Evolutionary conservation across 2,329 filamentous ascomycete genomes (phyloP), one percentile per base, ranked within the genome.

Genomic region (Fusarium cyanostomum): DNA sequence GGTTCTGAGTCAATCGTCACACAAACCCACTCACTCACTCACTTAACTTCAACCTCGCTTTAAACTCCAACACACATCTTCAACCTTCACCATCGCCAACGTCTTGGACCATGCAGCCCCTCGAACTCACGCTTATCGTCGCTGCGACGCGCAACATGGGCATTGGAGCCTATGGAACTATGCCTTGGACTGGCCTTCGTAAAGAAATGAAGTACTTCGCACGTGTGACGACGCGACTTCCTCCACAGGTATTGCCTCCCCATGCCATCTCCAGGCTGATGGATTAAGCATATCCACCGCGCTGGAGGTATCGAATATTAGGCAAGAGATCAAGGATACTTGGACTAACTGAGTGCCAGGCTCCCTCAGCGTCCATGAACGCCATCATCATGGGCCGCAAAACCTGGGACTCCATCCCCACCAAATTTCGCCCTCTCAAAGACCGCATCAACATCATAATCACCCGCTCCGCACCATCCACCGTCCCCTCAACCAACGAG

Each of bases 321-420:
- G 8, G 9, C 10, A 34, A 12, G 12, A 21, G 12, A 6, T 16
- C 28, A n/a, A 11, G 50, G 7, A 26, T n/a, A 3, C 2, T 5
- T 12, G 5, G n/a, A 26, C 30, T 49, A 16, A 59, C 33, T 16
- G 13, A 13, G 5, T 21, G 1, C 4, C 44, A 78, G 77, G 59
- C 71, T 5, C 69, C 77, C 3, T 56, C 76, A 8, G 64, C 73
- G 1, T 68, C 79, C 37, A 56, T 79, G 66, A 94, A 94, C 75
- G 91, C 92, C 15, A 92, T 98, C 48, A 90, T 99, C 68, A 99
- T 99, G 95, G 95, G 95, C 59, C 91, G 95, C 72, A 97, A 96
- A 78, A 99, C 95, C 0, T 99, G 94, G 89, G 92, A 96, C 49
- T 92, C 89, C 64, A 94, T 99, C 59, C 94, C 95, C 3, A 73